These are phyloP conservation scores for Russula sp. DNA, from an alignment of 768 basidiomycete genomes.

Conservation along the genomic window DNA sequence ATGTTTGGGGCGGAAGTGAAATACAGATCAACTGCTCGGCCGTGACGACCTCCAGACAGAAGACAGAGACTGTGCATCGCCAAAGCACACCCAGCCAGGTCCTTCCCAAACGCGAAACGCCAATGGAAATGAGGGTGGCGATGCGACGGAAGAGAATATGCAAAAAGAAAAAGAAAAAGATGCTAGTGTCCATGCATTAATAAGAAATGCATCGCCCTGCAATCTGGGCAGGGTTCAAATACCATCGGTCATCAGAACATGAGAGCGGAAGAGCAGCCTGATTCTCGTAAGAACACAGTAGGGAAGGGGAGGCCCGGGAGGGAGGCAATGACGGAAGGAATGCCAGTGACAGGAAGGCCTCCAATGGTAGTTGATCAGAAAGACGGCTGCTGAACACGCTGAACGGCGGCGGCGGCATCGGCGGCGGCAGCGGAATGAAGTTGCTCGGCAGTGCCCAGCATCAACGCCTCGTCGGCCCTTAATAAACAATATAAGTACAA, in stretches of 20 bases:
- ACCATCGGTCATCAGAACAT: slow-evolving; percentile 32
- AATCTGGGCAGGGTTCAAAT: slow-evolving; percentile 30
- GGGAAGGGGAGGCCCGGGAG: too few relatives aligned
- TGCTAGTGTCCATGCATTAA: slow-evolving; percentile 29
- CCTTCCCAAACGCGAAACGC: slow-evolving; percentile 24
- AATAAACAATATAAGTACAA: slow-evolving; percentile 1
- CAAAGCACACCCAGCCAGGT: slow-evolving; percentile 29
- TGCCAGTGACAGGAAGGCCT: slow-evolving; percentile 5
- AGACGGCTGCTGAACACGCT: slow-evolving; percentile 42
- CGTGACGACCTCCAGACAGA: slow-evolving; percentile 25
- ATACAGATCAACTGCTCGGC: slow-evolving; percentile 26
- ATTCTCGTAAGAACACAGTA: slow-evolving; percentile 31
- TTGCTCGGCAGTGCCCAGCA: slow-evolving; percentile 80
- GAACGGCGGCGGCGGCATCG: slow-evolving; percentile 54
- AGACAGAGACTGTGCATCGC: slow-evolving; percentile 29
- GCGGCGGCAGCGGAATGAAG: slow-evolving; percentile 57
- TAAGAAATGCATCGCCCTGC: slow-evolving; percentile 29
- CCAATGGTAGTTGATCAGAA: slow-evolving; percentile 42
- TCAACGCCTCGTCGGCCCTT: slow-evolving; percentile 83
- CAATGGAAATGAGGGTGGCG: slow-evolving; percentile 14
- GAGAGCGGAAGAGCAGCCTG: slow-evolving; percentile 23
- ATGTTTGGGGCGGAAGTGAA: slow-evolving; percentile 17
- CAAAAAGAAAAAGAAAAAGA: slow-evolving; percentile 27
- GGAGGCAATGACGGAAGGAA: not conserved
- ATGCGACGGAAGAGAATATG: slow-evolving; percentile 16